Evolutionary conservation across 495 filamentous ascomycete species (phyloP), one percentile per base, ranked within the genome.

Genomic region (Xylaria grammica): DNA sequence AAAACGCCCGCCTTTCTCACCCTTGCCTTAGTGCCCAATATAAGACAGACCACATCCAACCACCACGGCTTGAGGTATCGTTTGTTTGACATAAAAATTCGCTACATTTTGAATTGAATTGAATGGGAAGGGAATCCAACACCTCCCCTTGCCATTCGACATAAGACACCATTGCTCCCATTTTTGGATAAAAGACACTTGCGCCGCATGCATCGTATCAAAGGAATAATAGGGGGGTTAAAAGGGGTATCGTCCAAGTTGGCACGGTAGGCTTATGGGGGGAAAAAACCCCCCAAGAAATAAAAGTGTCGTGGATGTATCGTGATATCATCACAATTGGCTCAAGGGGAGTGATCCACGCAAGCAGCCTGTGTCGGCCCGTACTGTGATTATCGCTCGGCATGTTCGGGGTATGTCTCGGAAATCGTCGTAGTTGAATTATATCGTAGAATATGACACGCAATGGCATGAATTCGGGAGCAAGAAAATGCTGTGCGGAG

Each of bases 31-130:
- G n/a, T n/a, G n/a, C 0, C 29, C 10, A 58, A 45, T 40, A 38
- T n/a, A 15, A 17, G 8, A 40, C 40, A 17, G 32, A 48, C 22
- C 42, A 36, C n/a, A 5, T 48, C 19, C 29, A 34, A 26, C 19
- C 42, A 48, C 56, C 27, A 42, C 42, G n/a, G n/a, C n/a, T n/a
- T 26, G n/a, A 32, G 55, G 56, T 59, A 48, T 59, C 56, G 26
- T 42, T 59, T 42, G 26, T 42, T 58, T 48, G 42, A 59, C 29
- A 36, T 58, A 48, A 48, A 59, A 59, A 27, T 42, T 32, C 42
- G 56, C 56, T 48, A 48, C 42, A 46, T 24, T 11, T 44, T 32
- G 56, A 59, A 48, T 32, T 32, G 40, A 59, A 48, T 36, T 20
- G n/a, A 36, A n/a, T n/a, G n/a, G n/a, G n/a, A n/a, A n/a, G n/a